Conservation (phyloP, 2,329 filamentous ascomycete species). For the Fusarium subglutinans region DNA sequence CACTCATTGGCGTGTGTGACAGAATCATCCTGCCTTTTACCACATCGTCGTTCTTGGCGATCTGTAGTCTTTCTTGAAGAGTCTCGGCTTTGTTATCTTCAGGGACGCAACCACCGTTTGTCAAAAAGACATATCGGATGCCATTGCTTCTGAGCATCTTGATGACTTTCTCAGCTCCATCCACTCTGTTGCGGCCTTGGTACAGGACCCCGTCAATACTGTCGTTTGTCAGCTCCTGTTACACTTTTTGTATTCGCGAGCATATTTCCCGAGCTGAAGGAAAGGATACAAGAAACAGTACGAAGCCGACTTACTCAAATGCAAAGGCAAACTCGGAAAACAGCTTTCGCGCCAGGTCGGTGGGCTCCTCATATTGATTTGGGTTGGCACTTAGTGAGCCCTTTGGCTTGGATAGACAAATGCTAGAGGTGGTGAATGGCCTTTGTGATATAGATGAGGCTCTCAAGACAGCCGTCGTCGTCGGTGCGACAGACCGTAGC, state of each 20-base stretch:
- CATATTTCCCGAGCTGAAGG: not conserved
- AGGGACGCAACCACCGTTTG: conserved; percentile 90
- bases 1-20: conserved; percentile 88
- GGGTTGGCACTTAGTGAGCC: conserved; percentile 35
- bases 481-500: conserved; percentile 24
- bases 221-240: conserved; percentile 3
- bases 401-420: conserved; percentile 33
- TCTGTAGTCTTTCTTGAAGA: conserved; percentile 46
- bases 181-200: conserved; percentile 80
- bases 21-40: conserved; percentile 65
- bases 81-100: conserved; percentile 61
- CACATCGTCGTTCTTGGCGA: conserved; percentile 47
- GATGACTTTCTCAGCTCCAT: conserved; percentile 79
- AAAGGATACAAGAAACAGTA: not conserved
- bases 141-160: conserved; percentile 75
- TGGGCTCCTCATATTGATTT: conserved; percentile 33
- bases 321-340: conserved; percentile 50
- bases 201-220: conserved; percentile 95
- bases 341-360: conserved; percentile 34
- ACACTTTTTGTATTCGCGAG: too few relatives aligned
- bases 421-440: conserved; percentile 23
- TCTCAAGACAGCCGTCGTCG: conserved; percentile 8
- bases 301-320: conserved; percentile 46
- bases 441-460: conserved; percentile 1
- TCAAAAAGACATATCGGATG: conserved; percentile 93